These are phyloP conservation scores for Enteropsectra breve DNA, from an alignment of 371 early-diverging fungal species.

Conservation along the genomic window DNA sequence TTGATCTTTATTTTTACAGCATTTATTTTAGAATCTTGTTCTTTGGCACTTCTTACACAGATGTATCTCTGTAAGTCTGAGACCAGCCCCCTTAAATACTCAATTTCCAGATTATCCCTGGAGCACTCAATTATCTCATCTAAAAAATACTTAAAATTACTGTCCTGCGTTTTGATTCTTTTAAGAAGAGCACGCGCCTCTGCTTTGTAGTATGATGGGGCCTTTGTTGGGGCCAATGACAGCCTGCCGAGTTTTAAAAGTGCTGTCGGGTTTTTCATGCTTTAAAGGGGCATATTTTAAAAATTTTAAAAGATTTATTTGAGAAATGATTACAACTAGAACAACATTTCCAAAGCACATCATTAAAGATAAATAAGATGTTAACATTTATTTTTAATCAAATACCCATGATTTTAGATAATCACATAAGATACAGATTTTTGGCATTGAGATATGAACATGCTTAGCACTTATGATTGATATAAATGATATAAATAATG, in stretches of 20 bases:
- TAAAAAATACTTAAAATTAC: conserved; percentile 21
- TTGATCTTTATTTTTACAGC: background rate
- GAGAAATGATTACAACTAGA: too few species aligned
- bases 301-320: too few species aligned
- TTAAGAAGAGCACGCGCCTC: conserved; percentile 7
- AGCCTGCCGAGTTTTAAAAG: background rate
- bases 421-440: too few species aligned
- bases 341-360: too few species aligned
- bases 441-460: too few species aligned
- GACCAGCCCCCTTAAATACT: background rate
- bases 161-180: conserved; percentile 17
- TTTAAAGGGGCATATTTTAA: too few species aligned
- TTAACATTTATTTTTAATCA: too few species aligned
- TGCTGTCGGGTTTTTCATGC: too few species aligned
- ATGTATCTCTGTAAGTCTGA: conserved; percentile 1
- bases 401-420: too few species aligned
- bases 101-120: background rate
- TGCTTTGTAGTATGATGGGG: background rate
- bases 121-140: conserved; percentile 1
- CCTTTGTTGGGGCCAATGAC: background rate
- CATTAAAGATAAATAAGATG: too few species aligned
- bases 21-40: background rate
- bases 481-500: too few species aligned
- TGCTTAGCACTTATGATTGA: too few species aligned
- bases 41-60: background rate